A percentile compares a stretch with the other conserved stretches of the same genome.
These are phyloP conservation scores for Berkeleyomyces basicola DNA, from an alignment of 2,329 filamentous ascomycete species.

Conservation along the genomic window DNA sequence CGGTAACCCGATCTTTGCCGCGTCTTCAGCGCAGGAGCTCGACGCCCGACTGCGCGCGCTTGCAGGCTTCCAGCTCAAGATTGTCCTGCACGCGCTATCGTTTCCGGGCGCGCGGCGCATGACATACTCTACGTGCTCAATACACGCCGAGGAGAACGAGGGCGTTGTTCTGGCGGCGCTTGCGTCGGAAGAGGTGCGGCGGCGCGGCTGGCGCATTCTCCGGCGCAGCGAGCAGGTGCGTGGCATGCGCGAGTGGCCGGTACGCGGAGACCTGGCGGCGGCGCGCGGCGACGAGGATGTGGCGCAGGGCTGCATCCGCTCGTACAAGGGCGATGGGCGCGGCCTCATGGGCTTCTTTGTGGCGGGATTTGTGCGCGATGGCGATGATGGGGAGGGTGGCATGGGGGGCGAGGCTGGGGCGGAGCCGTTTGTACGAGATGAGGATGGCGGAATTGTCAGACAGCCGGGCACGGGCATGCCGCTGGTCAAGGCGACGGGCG, in stretches of 20 bases:
- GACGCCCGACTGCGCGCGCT: constrained; percentile 53
- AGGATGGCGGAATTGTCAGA: constrained; percentile 32
- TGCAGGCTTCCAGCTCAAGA: constrained; percentile 62
- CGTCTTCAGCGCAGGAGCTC: constrained; percentile 39
- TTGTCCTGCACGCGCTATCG: constrained; percentile 67
- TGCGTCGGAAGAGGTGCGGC: constrained; percentile 44
- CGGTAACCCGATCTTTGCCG: constrained; percentile 34
- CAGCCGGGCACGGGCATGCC: constrained; percentile 24
- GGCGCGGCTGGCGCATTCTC: constrained; percentile 63
- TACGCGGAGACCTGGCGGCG: constrained; percentile 40
- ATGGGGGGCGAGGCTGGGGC: constrained; percentile 14
- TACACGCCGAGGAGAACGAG: constrained; percentile 81
- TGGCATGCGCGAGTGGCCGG: constrained; percentile 60
- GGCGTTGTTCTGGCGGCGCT: constrained; percentile 60
- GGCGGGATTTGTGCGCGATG: constrained; percentile 59
- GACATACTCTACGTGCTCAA: constrained; percentile 86
- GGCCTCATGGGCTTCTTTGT: constrained; percentile 95
- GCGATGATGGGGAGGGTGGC: constrained; percentile 10
- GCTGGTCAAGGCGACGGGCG: constrained; percentile 23
- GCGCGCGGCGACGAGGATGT: constrained; percentile 34
- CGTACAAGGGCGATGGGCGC: constrained; percentile 61
- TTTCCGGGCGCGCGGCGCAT: constrained; percentile 63
- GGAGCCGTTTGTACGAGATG: constrained; percentile 37
- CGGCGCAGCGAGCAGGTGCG: constrained; percentile 53
- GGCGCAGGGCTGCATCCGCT: constrained; percentile 63